Evolutionary conservation across 305 asterid genomes (phyloP).

Genomic region (Fraxinus sp.): DNA sequence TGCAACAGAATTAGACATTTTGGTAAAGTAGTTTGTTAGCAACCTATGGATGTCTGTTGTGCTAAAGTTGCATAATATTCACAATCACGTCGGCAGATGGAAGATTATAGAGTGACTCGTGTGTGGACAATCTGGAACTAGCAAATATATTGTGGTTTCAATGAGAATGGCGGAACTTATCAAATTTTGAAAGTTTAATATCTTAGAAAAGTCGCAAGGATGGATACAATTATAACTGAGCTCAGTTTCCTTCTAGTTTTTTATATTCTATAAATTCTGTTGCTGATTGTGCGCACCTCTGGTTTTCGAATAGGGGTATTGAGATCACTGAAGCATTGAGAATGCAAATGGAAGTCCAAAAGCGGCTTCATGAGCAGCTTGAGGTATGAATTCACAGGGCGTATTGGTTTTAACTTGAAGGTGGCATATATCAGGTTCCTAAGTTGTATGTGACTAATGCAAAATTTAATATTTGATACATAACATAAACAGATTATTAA

Average conservation of each 20-base stretch:
- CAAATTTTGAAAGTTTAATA: not conserved
- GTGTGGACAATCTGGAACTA: not conserved
- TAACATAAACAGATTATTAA: slow-evolving; percentile 6
- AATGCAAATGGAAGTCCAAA: slow-evolving; percentile 95
- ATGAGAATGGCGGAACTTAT: not conserved
- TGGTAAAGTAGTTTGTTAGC: not conserved
- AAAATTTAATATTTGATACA: not conserved
- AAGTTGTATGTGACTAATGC: not conserved
- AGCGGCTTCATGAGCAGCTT: slow-evolving; percentile 91
- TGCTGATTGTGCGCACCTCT: slow-evolving; percentile 22
- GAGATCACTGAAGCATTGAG: slow-evolving; percentile 90
- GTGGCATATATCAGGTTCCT: not conserved
- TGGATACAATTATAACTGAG: not conserved
- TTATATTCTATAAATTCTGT: not conserved
- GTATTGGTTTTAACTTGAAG: slow-evolving; percentile 8
- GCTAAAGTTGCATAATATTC: not conserved
- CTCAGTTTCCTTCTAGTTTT: not conserved
- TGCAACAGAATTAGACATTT: not conserved
- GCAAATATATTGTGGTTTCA: not conserved
- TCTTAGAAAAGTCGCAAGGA: not conserved
- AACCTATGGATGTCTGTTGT: not conserved
- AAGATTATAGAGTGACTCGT: not conserved
- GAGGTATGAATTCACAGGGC: slow-evolving; percentile 51
- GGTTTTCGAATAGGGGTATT: slow-evolving; percentile 51
- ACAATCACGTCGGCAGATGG: not conserved